Evolutionary conservation across 352 stramenopile species (phyloP).

Genomic region (Globisporangium apiculatum): DNA sequence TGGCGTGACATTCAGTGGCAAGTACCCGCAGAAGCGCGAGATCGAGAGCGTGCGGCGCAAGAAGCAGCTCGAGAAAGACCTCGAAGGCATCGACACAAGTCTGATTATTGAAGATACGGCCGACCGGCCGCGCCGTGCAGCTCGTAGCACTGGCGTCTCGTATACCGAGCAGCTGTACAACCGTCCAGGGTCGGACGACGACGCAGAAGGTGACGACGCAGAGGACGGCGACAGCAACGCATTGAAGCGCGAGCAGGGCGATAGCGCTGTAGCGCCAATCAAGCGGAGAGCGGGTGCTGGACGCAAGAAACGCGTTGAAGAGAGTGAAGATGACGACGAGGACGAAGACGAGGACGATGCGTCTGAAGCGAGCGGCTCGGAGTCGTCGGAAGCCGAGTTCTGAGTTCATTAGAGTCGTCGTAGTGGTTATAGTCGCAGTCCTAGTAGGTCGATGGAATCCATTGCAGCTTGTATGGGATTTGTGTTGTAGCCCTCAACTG

Average conservation of each 20-base stretch:
- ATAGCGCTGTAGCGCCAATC: neutral
- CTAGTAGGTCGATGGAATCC: too few relatives aligned
- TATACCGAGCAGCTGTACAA: slow-evolving; percentile 8
- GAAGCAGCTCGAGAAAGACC: slow-evolving; percentile 52
- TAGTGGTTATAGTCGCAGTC: too few relatives aligned
- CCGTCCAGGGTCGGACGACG: slow-evolving; percentile 18
- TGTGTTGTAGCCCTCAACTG: too few relatives aligned
- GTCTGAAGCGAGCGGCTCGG: slow-evolving; percentile 18
- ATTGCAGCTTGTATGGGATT: too few relatives aligned
- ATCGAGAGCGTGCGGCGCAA: slow-evolving; percentile 67
- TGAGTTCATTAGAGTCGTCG: slow-evolving; percentile 2
- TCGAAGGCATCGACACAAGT: slow-evolving; percentile 79
- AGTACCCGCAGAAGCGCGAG: slow-evolving; percentile 59
- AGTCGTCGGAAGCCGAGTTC: slow-evolving; percentile 36
- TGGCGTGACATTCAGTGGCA: slow-evolving; percentile 42
- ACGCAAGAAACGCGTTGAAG: slow-evolving; percentile 6
- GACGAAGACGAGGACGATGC: slow-evolving; percentile 8
- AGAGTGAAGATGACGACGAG: slow-evolving; percentile 1
- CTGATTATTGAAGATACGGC: slow-evolving; percentile 50
- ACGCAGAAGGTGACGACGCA: slow-evolving; percentile 26
- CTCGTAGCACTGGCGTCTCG: slow-evolving; percentile 1
- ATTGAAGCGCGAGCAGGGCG: slow-evolving; percentile 1
- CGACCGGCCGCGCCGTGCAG: slow-evolving; percentile 5
- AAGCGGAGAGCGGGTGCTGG: neutral
- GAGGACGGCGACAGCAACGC: slow-evolving; percentile 8